Base-by-base conservation (phyloP, 2,329 filamentous ascomycete genomes). In the Ramularia endophylla region DNA sequence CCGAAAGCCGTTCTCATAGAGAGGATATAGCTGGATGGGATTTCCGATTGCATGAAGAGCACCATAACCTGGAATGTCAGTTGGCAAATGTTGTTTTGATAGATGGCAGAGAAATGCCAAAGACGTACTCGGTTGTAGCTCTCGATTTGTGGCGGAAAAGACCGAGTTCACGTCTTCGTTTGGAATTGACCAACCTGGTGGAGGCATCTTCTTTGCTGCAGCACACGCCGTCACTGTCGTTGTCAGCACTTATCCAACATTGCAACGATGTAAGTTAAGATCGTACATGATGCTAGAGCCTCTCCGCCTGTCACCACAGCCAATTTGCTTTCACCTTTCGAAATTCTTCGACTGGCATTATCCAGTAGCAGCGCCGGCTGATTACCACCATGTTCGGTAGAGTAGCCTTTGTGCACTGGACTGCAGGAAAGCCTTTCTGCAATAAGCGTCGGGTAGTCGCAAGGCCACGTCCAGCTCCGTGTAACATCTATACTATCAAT, bases 381-480 rank as follows among this genome's bases (percentile, higher is more conserved):
- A 49, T 83, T 77, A 0, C 81, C 81, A 0, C 78, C 80, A 64
- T 83, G 78, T 2, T 73, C 71, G 5, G 17, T 17, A 17, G 71
- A 77, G 44, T 75, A 71, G 18, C 65, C 59, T 35, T 65, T 69
- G 51, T 77, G 72, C 1, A 62, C 64, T 0, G 73, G 65, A 2
- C 67, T 57, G 3, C 77, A 63, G 0, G 65, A 67, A 2, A 83
- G 58, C 27, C 65, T 69, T 28, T 71, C 50, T 0, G 72, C 66
- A 5, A 85, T 55, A 1, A 77, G 61, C 4, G 65, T 67, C 0
- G 79, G 77, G 54, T 83, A 73, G 1, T 67, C 60, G 54, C 83
- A 83, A 1, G 74, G 72, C 80, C 80, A 83, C 0, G 80, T 81
- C 80, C 80, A 84, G 0, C 76, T 77, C 29, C 68, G 70, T 8